phyloP scores from a whole-genome alignment of 1,139 yeast species.

The Geotrichum europaeum region DNA sequence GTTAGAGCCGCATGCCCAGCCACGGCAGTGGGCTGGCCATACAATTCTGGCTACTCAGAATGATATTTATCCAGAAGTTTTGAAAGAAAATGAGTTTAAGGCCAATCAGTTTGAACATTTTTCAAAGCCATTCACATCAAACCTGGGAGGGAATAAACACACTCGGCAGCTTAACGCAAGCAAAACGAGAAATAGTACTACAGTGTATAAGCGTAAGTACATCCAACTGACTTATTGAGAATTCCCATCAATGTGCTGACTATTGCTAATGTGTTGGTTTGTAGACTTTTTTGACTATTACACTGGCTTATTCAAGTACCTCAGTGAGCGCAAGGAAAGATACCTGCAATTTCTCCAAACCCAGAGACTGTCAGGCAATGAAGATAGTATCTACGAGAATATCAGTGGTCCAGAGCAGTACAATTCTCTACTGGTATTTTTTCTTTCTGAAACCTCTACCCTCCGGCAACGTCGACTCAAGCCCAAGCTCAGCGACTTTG shows the following conservation, averaged over 20 bases:
- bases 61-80: constrained; percentile 3
- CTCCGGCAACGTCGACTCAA: constrained; percentile 13
- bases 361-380: neutral
- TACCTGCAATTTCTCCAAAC: neutral
- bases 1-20: neutral
- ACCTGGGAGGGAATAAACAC: neutral
- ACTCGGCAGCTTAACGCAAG: neutral
- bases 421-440: neutral
- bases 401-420: neutral
- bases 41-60: constrained; percentile 4
- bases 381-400: neutral
- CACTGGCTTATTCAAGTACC: constrained; percentile 9
- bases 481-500: constrained; percentile 13
- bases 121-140: constrained; percentile 5
- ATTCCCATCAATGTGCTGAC: neutral
- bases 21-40: constrained; percentile 11
- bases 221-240: neutral
- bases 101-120: constrained; percentile 13
- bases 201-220: constrained; percentile 9
- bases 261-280: neutral
- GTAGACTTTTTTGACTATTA: constrained; percentile 15
- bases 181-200: constrained; percentile 6
- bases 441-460: constrained; percentile 2
- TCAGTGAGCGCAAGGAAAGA: constrained; percentile 6
- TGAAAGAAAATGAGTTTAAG: neutral